Conservation (phyloP, 768 basidiomycete genomes). For the Jaapia argillacea region DNA sequence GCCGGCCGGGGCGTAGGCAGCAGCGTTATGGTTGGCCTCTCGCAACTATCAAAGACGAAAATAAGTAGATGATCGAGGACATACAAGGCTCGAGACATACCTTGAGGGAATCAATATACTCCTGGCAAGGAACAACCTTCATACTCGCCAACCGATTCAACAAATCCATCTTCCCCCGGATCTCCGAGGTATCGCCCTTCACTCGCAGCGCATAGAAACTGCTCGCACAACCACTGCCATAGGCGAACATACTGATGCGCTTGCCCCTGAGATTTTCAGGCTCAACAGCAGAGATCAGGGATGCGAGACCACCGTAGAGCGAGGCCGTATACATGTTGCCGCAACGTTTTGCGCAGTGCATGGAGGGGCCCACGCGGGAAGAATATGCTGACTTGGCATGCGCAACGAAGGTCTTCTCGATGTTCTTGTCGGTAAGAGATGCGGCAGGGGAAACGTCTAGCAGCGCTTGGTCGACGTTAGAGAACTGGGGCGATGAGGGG, state of each 20-base stretch:
- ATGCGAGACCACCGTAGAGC: conserved; percentile 89
- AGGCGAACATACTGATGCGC: conserved; percentile 91
- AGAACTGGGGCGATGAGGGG: conserved; percentile 60
- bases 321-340: conserved; percentile 99
- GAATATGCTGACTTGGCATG: conserved; percentile 68
- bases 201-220: conserved; percentile 85
- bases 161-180: conserved; percentile 76
- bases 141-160: conserved; percentile 66
- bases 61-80: conserved; percentile 3
- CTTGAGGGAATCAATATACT: conserved; percentile 78
- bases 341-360: conserved; percentile 82
- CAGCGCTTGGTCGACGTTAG: conserved; percentile 60
- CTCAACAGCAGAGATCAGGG: conserved; percentile 65
- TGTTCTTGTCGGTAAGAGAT: conserved; percentile 85
- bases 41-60: conserved; percentile 52
- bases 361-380: conserved; percentile 66
- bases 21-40: conserved; percentile 93
- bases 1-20: conserved; percentile 76
- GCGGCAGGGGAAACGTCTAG: conserved; percentile 57
- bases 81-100: conserved; percentile 12
- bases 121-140: conserved; percentile 87
- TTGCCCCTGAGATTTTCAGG: conserved; percentile 67
- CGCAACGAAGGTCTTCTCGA: conserved; percentile 91
- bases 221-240: conserved; percentile 91
- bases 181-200: conserved; percentile 80